Base-by-base conservation (phyloP, 2,329 filamentous ascomycete species). In the Cordyceps sp. region DNA sequence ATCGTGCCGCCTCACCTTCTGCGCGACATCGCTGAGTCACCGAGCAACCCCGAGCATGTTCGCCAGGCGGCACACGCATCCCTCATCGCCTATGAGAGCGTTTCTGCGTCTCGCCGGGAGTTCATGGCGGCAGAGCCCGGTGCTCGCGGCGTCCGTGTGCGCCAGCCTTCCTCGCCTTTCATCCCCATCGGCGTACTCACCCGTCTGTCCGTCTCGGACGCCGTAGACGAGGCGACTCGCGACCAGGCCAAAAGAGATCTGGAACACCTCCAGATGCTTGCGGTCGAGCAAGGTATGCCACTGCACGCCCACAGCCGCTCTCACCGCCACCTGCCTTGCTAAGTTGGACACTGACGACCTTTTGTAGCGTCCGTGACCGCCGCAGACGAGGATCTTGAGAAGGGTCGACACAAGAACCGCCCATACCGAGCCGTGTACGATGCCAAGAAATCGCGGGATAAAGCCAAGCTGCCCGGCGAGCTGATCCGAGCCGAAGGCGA, bases 1-100 rank as follows among this genome's bases (percentile, higher is more conserved):
- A 54, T 62, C 35, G 54, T 65, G 5, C 61, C 61, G 15, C 61
- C 62, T 15, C 57, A 66, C 34, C 50, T 66, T 10, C 52, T 66
- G 16, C 48, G 43, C 21, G 52, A 50, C 33, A 61, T 66, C 32
- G 55, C 57, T 22, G 48, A 59, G 30, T 55, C 54, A 24, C 39
- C 49, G 4, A 36, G 39, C 36, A 61, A 61, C 24, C 45, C 54
- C 3, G 48, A 57, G 3, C 36, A 43, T 5, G 42, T 55, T 23
- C 53, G 58, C 17, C 36, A 50, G 21, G 46, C 52, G 6, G 61
- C 61, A 18, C 46, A 41, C 9, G 36, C 41, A 14, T 53, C 52
- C 2, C 49, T 64, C 13, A 37, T 42, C 8, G 45, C 52, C 19
- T 51, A 53, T 31, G 49, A 54, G 4, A 39, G 32, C 2, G 42